Evolutionary conservation across 768 basidiomycete genomes (phyloP).

Genomic region (Daedalea quercina): DNA sequence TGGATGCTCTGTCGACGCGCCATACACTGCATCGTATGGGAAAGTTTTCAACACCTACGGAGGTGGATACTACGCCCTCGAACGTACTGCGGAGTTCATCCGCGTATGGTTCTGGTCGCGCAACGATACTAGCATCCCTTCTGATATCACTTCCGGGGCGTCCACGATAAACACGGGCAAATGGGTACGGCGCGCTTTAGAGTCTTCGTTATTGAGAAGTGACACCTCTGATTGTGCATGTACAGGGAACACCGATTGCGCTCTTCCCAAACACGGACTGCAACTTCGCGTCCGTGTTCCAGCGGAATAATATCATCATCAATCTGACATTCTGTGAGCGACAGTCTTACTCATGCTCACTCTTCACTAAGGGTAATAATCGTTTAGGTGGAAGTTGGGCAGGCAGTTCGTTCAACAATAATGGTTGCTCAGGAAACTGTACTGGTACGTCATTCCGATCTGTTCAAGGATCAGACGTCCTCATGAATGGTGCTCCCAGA

Average conservation of each 20-base stretch:
- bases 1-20: constrained; percentile 47
- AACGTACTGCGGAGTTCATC: constrained; percentile 48
- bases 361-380: too few species aligned
- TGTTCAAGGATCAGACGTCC: neutral
- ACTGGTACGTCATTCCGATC: constrained; percentile 32
- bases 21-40: constrained; percentile 41
- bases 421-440: constrained; percentile 47
- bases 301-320: constrained; percentile 55
- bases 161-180: constrained; percentile 37
- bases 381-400: constrained; percentile 45
- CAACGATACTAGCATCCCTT: constrained; percentile 31
- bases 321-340: constrained; percentile 55
- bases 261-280: constrained; percentile 55
- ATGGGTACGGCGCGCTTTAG: constrained; percentile 40
- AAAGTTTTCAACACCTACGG: constrained; percentile 51
- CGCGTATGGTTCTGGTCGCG: constrained; percentile 73
- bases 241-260: constrained; percentile 51
- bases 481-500: constrained; percentile 28
- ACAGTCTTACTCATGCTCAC: too few species aligned
- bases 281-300: constrained; percentile 44
- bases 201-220: too few species aligned
- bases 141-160: constrained; percentile 36
- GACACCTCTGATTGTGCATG: neutral
- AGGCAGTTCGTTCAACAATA: constrained; percentile 35
- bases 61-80: constrained; percentile 62